These are phyloP conservation scores for Blastocladiella britannica DNA, from an alignment of 192 early-diverging fungal genomes.

Conservation along the genomic window DNA sequence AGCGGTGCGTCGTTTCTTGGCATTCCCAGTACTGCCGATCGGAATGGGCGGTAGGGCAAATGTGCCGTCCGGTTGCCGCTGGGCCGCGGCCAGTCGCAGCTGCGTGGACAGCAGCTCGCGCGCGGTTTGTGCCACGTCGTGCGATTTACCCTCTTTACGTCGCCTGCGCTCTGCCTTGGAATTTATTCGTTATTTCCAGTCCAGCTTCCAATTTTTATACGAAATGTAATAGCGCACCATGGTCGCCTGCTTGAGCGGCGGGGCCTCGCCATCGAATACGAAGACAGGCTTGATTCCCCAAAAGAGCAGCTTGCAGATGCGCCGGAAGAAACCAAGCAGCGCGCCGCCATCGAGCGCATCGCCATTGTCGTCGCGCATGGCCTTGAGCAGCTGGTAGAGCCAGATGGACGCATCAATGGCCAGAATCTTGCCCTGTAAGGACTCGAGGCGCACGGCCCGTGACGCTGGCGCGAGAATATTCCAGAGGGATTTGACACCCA, in stretches of 20 bases:
- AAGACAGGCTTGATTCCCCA: slow-evolving; percentile 80
- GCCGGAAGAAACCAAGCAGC: slow-evolving; percentile 75
- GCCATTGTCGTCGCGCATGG: slow-evolving; percentile 77
- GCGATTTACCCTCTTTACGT: slow-evolving; percentile 12
- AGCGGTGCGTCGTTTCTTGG: too few relatives aligned
- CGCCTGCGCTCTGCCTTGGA: slow-evolving; percentile 23
- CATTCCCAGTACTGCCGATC: too few relatives aligned
- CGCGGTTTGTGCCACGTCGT: slow-evolving; percentile 50
- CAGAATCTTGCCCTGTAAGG: slow-evolving; percentile 46
- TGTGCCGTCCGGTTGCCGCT: slow-evolving; percentile 7
- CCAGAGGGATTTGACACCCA: slow-evolving; percentile 96
- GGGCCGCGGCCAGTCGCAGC: slow-evolving; percentile 46
- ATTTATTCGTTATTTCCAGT: too few relatives aligned
- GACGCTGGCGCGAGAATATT: slow-evolving; percentile 54
- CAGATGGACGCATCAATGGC: slow-evolving; percentile 94
- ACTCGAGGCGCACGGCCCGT: slow-evolving; percentile 57
- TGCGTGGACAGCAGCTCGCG: slow-evolving; percentile 62
- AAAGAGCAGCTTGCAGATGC: slow-evolving; percentile 84
- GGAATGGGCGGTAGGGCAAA: too few relatives aligned
- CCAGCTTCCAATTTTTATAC: neutral
- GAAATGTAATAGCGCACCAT: slow-evolving; percentile 25
- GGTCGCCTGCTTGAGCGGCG: slow-evolving; percentile 58
- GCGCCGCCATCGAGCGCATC: slow-evolving; percentile 62
- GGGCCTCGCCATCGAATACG: slow-evolving; percentile 89
- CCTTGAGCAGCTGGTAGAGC: slow-evolving; percentile 90